Evolutionary conservation across 257 asterid genomes (phyloP).

Genomic region (Jaltomata sinuosa): DNA sequence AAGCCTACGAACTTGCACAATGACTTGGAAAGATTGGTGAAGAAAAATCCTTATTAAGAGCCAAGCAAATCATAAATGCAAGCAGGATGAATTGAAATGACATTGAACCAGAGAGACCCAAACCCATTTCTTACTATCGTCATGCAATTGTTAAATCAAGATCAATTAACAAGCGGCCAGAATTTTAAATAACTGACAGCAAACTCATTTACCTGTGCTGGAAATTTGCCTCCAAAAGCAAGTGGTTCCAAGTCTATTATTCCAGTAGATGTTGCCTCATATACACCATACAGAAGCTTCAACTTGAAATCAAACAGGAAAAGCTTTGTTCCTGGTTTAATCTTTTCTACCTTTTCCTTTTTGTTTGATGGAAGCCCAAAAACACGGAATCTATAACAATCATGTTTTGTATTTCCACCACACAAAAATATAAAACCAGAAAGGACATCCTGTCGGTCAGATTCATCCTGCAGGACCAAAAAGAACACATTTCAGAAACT

Average conservation of each 20-base stretch:
- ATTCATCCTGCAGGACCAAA: not conserved
- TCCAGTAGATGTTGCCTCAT: constrained; percentile 64
- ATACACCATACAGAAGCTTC: constrained; percentile 69
- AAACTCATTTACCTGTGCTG: constrained; percentile 54
- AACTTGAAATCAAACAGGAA: constrained; percentile 56
- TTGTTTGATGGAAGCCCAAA: constrained; percentile 59
- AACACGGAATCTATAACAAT: constrained; percentile 65
- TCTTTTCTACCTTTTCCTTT: constrained; percentile 37
- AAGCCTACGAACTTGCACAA: not conserved
- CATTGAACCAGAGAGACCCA: not conserved
- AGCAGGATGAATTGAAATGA: not conserved
- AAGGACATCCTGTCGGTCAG: not conserved
- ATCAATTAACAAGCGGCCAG: too few relatives aligned
- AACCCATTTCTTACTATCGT: not conserved
- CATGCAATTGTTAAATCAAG: not conserved
- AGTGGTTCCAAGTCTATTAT: constrained; percentile 55
- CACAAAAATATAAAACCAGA: constrained; percentile 75
- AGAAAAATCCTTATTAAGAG: not conserved
- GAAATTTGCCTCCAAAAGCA: constrained; percentile 68
- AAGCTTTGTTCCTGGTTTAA: constrained; percentile 58
- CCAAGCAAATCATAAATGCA: not conserved
- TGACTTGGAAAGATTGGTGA: not conserved
- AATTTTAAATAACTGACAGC: not conserved
- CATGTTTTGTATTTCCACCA: constrained; percentile 43
- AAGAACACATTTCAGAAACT: not conserved